Conservation (phyloP, 257 asterid species). For the Solanum habrochaites region DNA sequence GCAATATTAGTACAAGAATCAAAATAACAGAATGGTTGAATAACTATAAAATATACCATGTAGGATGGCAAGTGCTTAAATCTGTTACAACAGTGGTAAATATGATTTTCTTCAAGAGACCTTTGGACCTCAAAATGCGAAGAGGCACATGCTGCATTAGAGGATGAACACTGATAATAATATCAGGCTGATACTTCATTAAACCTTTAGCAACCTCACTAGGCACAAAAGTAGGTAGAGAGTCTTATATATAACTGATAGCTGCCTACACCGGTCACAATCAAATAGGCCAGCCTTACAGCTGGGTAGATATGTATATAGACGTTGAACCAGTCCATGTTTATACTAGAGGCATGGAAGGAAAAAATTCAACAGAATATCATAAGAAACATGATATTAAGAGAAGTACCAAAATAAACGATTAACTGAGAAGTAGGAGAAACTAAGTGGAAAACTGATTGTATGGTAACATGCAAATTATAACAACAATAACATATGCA, state of each 20-base stretch:
- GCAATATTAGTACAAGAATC: constrained; percentile 2
- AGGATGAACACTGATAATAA: constrained; percentile 96
- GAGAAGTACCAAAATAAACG: background rate
- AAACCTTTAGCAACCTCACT: constrained; percentile 96
- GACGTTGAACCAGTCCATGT: background rate
- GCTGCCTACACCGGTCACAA: background rate
- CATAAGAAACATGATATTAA: background rate
- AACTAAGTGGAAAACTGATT: background rate
- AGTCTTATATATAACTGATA: background rate
- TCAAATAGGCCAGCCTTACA: background rate
- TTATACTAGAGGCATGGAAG: background rate
- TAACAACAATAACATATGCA: background rate
- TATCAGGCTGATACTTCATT: constrained; percentile 92
- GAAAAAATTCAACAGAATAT: background rate
- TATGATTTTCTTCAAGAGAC: constrained; percentile 86
- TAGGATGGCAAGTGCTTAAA: constrained; percentile 92
- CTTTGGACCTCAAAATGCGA: constrained; percentile 83
- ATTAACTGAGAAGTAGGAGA: background rate
- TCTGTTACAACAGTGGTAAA: constrained; percentile 94
- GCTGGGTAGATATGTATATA: background rate
- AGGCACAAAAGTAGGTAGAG: constrained; percentile 14
- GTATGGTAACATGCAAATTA: background rate
- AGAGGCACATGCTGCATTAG: constrained; percentile 98
- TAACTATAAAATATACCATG: constrained; percentile 53
- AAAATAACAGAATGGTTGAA: background rate